Evolutionary conservation across 179 eudicot genomes (phyloP), one percentile per base, ranked within the genome.

Genomic region (Heliamphora pulchella): DNA sequence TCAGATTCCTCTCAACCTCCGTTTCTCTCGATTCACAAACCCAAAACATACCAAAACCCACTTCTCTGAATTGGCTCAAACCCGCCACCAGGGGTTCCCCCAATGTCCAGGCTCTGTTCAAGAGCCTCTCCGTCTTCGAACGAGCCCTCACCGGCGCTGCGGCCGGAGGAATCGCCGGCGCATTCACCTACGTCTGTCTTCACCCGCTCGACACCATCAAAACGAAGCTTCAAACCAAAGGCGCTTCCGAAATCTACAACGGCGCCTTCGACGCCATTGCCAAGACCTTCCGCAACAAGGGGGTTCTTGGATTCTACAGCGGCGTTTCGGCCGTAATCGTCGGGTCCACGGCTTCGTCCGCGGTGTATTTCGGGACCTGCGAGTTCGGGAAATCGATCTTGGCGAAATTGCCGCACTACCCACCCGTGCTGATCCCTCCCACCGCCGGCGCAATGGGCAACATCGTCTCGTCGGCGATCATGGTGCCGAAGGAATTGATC

Each of bases 381-480:
- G 98, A 94, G 80, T 91, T 94, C 72, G 96, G 96, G 1, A 93
- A 94, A 53, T 94, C 97, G 0, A 22, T 91, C 66, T 82, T 94
- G 75, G 87, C 96, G 0, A 89, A 85, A 80, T 55, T 90, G 4
- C 90, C 87, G 2, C 17, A 81, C 1, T 93, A 73, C 64, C 96
- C 97, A 18, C 3, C 83, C 67, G 39, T 94, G 62, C 76, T 94
- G 4, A 89, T 93, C 54, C 98, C 98, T 9, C 98, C 98, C 0
- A 87, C 89, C n/a, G 97, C 97, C 44, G 98, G 98, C 3, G 96
- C 96, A 55, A 91, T 93, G 94, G 98, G 98, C 70, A 94, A 93
- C 76, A 87, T 94, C 20, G 88, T 94, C 5, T 94, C 98, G 0
- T 94, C 97, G 2, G 96, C 94, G 13, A 94, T 94, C 31, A 94